Conservation (phyloP, 2,329 filamentous ascomycete genomes). For the Neopestalotiopsis clavispora region DNA sequence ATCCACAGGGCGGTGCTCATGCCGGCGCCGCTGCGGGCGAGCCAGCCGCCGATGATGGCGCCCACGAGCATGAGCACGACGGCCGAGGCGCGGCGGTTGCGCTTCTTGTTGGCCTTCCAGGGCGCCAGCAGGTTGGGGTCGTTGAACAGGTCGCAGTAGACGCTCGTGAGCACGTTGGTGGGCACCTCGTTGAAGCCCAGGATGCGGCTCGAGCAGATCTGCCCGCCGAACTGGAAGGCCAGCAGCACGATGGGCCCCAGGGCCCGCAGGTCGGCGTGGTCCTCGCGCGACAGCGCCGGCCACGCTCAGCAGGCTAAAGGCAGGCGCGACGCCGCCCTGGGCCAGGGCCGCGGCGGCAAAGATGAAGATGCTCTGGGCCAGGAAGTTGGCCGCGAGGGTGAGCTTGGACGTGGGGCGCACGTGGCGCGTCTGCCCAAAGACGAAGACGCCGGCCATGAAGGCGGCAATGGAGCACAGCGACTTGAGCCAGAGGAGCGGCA, state of each 20-base stretch:
- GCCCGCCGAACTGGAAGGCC: constrained; percentile 58
- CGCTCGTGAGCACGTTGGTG: constrained; percentile 58
- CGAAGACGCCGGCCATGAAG: constrained; percentile 59
- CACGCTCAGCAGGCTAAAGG: constrained; percentile 38
- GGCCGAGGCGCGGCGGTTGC: constrained; percentile 51
- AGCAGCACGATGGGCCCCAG: constrained; percentile 52
- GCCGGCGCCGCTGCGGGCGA: constrained; percentile 46
- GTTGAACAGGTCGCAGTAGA: constrained; percentile 58
- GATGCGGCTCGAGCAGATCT: constrained; percentile 54
- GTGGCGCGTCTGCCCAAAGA: constrained; percentile 43
- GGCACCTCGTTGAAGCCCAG: constrained; percentile 59
- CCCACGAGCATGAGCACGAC: constrained; percentile 52
- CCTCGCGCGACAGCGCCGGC: constrained; percentile 21
- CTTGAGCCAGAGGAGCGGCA: constrained; percentile 58
- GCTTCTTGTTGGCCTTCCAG: constrained; percentile 49
- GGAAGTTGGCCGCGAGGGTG: constrained; percentile 53
- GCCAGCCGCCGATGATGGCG: constrained; percentile 53
- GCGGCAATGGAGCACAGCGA: constrained; percentile 56
- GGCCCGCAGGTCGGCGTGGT: constrained; percentile 41
- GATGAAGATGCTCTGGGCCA: constrained; percentile 56
- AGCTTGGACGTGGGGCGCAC: constrained; percentile 43
- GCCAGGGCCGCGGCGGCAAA: constrained; percentile 57
- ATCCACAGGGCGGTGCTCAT: constrained; percentile 50
- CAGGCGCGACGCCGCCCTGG: constrained; percentile 49
- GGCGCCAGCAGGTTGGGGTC: constrained; percentile 52